Conservation (phyloP, 2,329 filamentous ascomycete genomes). For the Fusarium xylarioides region DNA sequence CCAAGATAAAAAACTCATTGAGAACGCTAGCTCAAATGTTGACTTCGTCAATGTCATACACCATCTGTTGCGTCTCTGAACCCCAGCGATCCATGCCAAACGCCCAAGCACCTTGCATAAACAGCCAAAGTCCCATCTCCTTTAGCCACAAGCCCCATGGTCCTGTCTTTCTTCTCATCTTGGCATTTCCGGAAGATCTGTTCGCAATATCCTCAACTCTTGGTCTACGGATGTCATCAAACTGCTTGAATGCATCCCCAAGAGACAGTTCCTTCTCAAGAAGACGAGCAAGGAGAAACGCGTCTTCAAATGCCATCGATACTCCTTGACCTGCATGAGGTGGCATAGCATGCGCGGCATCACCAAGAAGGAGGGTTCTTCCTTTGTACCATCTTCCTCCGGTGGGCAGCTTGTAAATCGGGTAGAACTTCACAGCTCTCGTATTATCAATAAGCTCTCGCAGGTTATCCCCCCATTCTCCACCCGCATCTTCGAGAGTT, state of each 20-base stretch:
- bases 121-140: background rate
- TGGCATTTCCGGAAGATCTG: background rate
- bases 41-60: background rate
- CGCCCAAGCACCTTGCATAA: background rate
- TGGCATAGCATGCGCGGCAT: background rate
- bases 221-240: background rate
- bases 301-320: background rate
- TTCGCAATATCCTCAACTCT: background rate
- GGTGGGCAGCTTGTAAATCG: background rate
- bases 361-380: background rate
- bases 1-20: background rate
- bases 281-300: background rate
- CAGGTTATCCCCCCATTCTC: background rate
- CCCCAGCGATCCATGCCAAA: background rate
- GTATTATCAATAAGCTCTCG: background rate
- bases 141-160: background rate
- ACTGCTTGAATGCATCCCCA: background rate
- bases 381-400: background rate
- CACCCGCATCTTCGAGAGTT: background rate
- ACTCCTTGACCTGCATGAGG: background rate
- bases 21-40: background rate
- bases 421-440: background rate
- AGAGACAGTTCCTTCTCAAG: background rate
- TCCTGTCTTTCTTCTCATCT: background rate
- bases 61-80: background rate